Base-by-base conservation (phyloP, 768 basidiomycete genomes). In the Nidularia pulvinata region DNA sequence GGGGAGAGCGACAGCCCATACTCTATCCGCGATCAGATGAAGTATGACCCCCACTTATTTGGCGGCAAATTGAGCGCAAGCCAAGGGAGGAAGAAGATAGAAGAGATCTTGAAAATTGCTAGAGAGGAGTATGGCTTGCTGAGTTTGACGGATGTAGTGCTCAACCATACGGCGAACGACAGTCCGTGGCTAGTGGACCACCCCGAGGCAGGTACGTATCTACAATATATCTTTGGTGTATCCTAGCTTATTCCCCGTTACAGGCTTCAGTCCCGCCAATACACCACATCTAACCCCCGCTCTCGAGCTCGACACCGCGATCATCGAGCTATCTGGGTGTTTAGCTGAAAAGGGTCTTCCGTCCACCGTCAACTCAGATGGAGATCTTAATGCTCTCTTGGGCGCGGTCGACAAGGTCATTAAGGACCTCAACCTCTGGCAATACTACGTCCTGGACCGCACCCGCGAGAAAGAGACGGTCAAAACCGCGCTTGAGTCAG, bases 121-220 rank as follows among this genome's bases (percentile, higher is more conserved):
- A 83, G 80, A 63, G 86, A 95, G 37, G 86, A 95, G 67, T 95
- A 88, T 56, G 96, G 96, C 2, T 73, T 99, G 44, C 77, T 97
- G 54, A 91, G 87, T 60, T 67, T 98, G 62, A 98, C 93, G 1
- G 97, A 99, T 66, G 91, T 99, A 49, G 97, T 99, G 4, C 81
- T 98, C 52, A 99, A 99, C 67, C 97, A 99, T 64, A 98, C 97
- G 11, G 93, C 97, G 6, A 91, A 93, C 65, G 93, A 98, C 65
- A 94, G 88, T 57, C 77, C 85, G 14, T 99, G 95, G 95, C 78
- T 99, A 25, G 66, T 84, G 19, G 85, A 95, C 5, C 97, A 99
- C 67, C 97, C 97, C 1, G 97, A 99, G 80, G 92, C 95, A 54
- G 95, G 95, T 88, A 57, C 55, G 83, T 66, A 4, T 53, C 46